These are phyloP conservation scores for Coniella vitis DNA, from an alignment of 2,329 filamentous ascomycete genomes.

Conservation along the genomic window DNA sequence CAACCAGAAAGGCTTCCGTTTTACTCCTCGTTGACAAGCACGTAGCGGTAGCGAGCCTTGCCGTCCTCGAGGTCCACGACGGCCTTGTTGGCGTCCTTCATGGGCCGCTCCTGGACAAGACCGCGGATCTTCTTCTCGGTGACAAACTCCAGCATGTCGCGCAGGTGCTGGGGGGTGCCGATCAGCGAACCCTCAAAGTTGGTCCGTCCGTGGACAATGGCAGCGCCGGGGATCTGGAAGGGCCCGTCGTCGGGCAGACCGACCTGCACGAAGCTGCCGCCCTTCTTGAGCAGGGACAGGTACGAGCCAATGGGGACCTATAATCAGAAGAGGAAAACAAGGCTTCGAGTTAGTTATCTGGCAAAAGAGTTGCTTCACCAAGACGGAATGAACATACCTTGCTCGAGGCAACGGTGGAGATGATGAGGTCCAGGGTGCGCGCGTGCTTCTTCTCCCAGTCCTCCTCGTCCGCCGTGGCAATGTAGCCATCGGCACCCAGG, in stretches of 20 bases:
- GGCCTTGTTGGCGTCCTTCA: constrained; percentile 48
- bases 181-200: constrained; percentile 37
- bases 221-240: constrained; percentile 42
- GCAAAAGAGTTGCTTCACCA: not conserved
- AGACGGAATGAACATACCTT: constrained; percentile 33
- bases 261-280: constrained; percentile 59
- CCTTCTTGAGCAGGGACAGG: constrained; percentile 48
- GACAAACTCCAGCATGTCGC: constrained; percentile 51
- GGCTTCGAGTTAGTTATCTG: too few species aligned
- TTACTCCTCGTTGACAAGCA: constrained; percentile 35
- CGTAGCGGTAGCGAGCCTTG: constrained; percentile 42
- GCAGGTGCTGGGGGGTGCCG: constrained; percentile 46
- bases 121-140: constrained; percentile 48
- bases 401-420: constrained; percentile 44
- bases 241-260: constrained; percentile 49
- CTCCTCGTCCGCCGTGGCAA: constrained; percentile 35
- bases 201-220: constrained; percentile 48
- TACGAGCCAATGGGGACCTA: constrained; percentile 47
- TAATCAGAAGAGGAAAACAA: not conserved
- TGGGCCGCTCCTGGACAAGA: constrained; percentile 45
- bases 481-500: constrained; percentile 48
- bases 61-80: constrained; percentile 49
- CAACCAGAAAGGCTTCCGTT: not conserved
- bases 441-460: constrained; percentile 47
- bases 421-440: constrained; percentile 47